A percentile compares a stretch with the other conserved stretches of the same genome.
Evolutionary conservation across 495 filamentous ascomycete species (phyloP).

Genomic region (Cetradonia linearis): DNA sequence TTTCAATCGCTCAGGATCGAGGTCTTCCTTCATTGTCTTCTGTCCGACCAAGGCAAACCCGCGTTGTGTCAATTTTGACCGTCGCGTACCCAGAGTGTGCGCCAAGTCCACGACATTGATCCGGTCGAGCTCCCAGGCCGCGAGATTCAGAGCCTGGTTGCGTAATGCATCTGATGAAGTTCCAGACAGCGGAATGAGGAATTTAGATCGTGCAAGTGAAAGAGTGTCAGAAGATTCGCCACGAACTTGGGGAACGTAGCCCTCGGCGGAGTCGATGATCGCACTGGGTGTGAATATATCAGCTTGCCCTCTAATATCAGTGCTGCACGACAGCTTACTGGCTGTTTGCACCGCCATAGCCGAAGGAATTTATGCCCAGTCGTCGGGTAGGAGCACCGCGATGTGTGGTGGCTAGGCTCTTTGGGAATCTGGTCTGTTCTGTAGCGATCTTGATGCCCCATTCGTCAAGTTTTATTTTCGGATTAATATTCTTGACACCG

Average conservation of each 20-base stretch:
- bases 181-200: too few relatives aligned
- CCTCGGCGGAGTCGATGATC: constrained; percentile 13
- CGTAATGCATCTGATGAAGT: too few relatives aligned
- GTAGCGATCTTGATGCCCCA: constrained; percentile 21
- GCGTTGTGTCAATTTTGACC: neutral
- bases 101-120: neutral
- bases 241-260: neutral
- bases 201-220: too few relatives aligned
- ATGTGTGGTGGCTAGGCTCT: neutral
- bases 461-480: constrained; percentile 27
- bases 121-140: too few relatives aligned
- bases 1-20: neutral
- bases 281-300: too few relatives aligned
- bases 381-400: constrained; percentile 13
- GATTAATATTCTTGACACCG: constrained; percentile 31
- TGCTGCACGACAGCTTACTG: constrained; percentile 29
- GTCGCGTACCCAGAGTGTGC: neutral
- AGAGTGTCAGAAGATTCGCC: too few relatives aligned
- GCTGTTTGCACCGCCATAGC: constrained; percentile 50
- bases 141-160: too few relatives aligned
- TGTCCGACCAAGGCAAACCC: neutral
- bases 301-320: neutral
- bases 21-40: neutral
- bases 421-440: constrained; percentile 7
- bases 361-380: constrained; percentile 52